Evolutionary conservation across 2,329 filamentous ascomycete species (phyloP).

Genomic region (Aureobasidium namibiae): DNA sequence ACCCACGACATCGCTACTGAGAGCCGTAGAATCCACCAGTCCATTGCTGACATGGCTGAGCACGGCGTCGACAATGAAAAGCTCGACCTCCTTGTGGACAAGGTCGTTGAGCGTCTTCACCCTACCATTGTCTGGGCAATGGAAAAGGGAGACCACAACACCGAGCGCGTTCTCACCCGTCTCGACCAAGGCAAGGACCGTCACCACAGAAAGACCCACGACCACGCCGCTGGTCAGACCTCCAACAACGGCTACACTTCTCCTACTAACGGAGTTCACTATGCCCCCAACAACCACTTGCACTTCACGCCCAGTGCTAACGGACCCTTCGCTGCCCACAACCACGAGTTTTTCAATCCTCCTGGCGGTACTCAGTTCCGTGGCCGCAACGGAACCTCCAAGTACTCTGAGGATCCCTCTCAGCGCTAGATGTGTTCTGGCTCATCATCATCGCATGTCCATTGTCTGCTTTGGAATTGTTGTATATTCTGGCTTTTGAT

Average conservation of each 20-base stretch:
- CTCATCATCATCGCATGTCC: background rate
- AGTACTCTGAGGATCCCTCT: background rate
- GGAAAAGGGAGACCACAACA: background rate
- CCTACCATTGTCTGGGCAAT: background rate
- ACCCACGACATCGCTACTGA: background rate
- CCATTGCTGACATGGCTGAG: background rate
- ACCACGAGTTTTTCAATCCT: background rate
- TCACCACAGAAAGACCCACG: background rate
- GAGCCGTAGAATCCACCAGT: background rate
- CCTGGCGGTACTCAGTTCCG: background rate
- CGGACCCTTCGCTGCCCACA: background rate
- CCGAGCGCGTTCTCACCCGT: background rate
- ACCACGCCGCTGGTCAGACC: too few species aligned
- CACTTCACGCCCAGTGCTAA: background rate
- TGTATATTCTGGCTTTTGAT: background rate
- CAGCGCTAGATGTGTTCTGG: background rate
- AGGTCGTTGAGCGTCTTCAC: background rate
- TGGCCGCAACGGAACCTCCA: too few species aligned
- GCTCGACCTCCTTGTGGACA: background rate
- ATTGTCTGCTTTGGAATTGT: background rate
- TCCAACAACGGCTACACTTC: too few species aligned
- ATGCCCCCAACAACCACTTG: background rate
- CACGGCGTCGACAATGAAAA: background rate
- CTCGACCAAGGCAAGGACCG: too few species aligned
- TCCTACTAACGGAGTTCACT: too few species aligned